Conservation (phyloP, 2,329 filamentous ascomycete species). For the Fusarium zealandicum region DNA sequence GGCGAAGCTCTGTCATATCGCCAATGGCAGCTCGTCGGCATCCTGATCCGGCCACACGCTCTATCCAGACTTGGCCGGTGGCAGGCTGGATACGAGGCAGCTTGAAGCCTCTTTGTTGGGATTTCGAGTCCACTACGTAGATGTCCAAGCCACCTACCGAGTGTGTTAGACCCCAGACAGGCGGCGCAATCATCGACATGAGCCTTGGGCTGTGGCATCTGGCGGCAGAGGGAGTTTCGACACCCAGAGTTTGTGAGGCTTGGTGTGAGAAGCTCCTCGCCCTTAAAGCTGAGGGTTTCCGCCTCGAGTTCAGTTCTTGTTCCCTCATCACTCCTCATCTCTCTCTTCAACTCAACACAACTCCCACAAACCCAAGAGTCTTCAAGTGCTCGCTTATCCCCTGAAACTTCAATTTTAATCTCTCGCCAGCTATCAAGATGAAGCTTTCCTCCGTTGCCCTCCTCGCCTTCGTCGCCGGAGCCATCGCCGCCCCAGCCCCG, state of each 20-base stretch:
- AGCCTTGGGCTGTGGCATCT: background rate
- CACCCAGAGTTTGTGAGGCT: background rate
- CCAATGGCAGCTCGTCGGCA: slow-evolving; percentile 18
- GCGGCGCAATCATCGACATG: slow-evolving; percentile 10
- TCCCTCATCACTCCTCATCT: slow-evolving; percentile 7
- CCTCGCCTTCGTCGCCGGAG: slow-evolving; percentile 36
- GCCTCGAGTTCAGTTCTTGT: background rate
- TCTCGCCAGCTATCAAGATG: slow-evolving; percentile 36
- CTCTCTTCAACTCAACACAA: background rate
- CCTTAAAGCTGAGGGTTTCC: slow-evolving; percentile 25
- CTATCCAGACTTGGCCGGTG: slow-evolving; percentile 2
- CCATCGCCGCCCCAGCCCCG: slow-evolving; percentile 39
- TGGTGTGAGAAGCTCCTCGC: background rate
- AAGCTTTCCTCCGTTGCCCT: slow-evolving; percentile 41
- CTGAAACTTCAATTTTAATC: background rate
- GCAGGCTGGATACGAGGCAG: slow-evolving; percentile 5
- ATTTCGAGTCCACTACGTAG: background rate
- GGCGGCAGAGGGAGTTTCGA: background rate
- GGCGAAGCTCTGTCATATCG: too few species aligned
- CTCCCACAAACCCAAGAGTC: background rate
- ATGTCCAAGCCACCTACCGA: slow-evolving; percentile 5
- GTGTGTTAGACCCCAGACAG: too few species aligned
- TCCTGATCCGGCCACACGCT: background rate
- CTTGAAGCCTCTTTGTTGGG: background rate
- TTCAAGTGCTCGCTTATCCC: background rate